Base-by-base conservation (phyloP, 228 moss, liverwort and hornwort genomes). In the Sphagnum fallax region DNA sequence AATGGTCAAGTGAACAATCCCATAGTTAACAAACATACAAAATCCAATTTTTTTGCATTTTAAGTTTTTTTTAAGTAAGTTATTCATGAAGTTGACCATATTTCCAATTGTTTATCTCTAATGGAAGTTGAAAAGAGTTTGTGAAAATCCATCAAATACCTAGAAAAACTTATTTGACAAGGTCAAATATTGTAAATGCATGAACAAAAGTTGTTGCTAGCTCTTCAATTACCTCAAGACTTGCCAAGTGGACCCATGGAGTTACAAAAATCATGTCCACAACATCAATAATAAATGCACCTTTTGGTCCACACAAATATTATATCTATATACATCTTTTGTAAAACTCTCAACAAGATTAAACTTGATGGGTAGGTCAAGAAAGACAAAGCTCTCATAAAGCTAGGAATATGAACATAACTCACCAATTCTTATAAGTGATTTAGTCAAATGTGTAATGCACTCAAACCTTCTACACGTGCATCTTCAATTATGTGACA, bases 171-270 rank as follows among this genome's bases (percentile, higher is more conserved):
- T 75, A 84, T 73, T 83, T 91, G 47, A 90, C 85, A 50, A 92
- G 79, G 61, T 77, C 84, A 77, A 92, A 98, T 10, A 85, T 73
- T 70, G 89, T 90, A 74, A 98, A 63, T 64, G 90, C 89, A 66
- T 73, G 69, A n/a, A 90, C 78, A 72, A 71, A 84, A 53, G 66
- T 79, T 76, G 73, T 79, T 51, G 59, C 70, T 51, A 70, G 16
- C 53, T 82, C 77, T 73, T 76, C 78, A 49, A 69, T 74, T 53
- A 72, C 58, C 65, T 79, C 77, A 69, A 72, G 55, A 73, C 76
- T 92, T 90, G 85, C 67, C 55, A 64, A 79, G 14, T 10, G 64
- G 64, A 47, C 48, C 48, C 50, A 32, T 32, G 32, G 32, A 32
- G 1, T 1, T n/a, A 0, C 2, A 47, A 7, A 7, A 49, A 10